These are phyloP conservation scores for Phalaenopsis equestris DNA, from an alignment of 106 monocot species.

Conservation along the genomic window DNA sequence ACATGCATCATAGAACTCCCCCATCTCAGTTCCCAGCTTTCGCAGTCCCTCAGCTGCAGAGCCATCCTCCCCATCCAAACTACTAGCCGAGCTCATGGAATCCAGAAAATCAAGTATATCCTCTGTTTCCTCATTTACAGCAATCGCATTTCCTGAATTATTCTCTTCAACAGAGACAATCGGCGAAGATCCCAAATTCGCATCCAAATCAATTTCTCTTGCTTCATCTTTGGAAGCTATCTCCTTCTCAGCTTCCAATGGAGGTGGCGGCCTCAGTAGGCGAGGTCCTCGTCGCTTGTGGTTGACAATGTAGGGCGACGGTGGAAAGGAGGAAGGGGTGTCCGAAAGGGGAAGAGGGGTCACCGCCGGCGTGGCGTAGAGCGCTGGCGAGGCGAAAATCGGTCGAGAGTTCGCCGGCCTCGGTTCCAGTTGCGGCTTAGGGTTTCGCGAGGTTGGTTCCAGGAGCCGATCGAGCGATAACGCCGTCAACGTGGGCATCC, in stretches of 20 bases:
- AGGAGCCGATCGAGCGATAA: slow-evolving; percentile 43
- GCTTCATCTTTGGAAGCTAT: neutral
- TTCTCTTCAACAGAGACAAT: neutral
- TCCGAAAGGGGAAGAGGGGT: slow-evolving; percentile 16
- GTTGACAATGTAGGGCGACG: slow-evolving; percentile 22
- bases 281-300: slow-evolving; percentile 55
- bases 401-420: neutral
- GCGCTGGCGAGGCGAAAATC: slow-evolving; percentile 31
- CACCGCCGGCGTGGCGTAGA: slow-evolving; percentile 50
- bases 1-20: slow-evolving; percentile 53
- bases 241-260: neutral
- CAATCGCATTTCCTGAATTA: neutral
- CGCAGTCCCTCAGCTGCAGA: slow-evolving; percentile 10
- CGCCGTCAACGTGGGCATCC: slow-evolving; percentile 54
- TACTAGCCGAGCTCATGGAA: slow-evolving; percentile 37
- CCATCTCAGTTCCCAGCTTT: slow-evolving; percentile 26
- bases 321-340: slow-evolving; percentile 15
- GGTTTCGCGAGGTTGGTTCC: slow-evolving; percentile 39
- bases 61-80: slow-evolving; percentile 25
- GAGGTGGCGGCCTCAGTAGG: slow-evolving; percentile 18
- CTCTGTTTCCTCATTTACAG: slow-evolving; percentile 17
- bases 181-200: neutral
- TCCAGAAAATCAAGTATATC: slow-evolving; percentile 52
- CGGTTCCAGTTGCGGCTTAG: slow-evolving; percentile 5
- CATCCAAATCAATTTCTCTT: neutral